Evolutionary conservation across 768 basidiomycete species (phyloP), one percentile per base, ranked within the genome.

Genomic region (Ramaria rubella): DNA sequence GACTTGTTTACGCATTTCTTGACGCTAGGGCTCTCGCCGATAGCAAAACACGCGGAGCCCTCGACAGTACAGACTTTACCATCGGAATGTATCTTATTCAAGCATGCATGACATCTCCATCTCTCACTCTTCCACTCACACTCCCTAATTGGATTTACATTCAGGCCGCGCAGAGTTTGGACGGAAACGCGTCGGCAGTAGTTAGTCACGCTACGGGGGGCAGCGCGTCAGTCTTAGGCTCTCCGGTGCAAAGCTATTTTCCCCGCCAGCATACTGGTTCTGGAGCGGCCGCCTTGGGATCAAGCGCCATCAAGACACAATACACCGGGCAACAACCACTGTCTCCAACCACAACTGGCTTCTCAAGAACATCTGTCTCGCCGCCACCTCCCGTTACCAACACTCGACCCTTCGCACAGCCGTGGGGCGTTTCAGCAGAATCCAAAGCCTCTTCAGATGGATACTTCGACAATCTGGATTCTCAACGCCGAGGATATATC

Each of bases 31-130:
- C 79, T 60, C 80, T 99, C 36, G 88, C 94, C n/a, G 96, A 99
- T 69, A 94, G 94, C 3, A 89, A 94, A 70, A 82, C 88, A 62
- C 81, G 96, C 59, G 95, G 96, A 51, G 75, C 79, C 12, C 83
- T 99, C 58, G 96, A 99, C 68, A 74, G 83, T 15, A 78, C 86
- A 44, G 96, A 99, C 71, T 99, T 99, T 67, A 86, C 88, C 58
- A 83, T 99, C 65, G 96, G 87, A 38, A 94, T 96, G 94, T 92
- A 91, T 70, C 81, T 97, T 67, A 94, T 98, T 61, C 94, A 97
- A 70, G 86, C 82, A n/a, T 74, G 81, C 36, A 96, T 97, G 94
- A 82, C 86, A 52, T 81, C 81, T 55, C 80, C 86, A 59, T 73
- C 91, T 55, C 74, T 83, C 51, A 78, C 77, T 59, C 77, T 94